Evolutionary conservation across 768 basidiomycete species (phyloP).

Genomic region (Trametes maxima): DNA sequence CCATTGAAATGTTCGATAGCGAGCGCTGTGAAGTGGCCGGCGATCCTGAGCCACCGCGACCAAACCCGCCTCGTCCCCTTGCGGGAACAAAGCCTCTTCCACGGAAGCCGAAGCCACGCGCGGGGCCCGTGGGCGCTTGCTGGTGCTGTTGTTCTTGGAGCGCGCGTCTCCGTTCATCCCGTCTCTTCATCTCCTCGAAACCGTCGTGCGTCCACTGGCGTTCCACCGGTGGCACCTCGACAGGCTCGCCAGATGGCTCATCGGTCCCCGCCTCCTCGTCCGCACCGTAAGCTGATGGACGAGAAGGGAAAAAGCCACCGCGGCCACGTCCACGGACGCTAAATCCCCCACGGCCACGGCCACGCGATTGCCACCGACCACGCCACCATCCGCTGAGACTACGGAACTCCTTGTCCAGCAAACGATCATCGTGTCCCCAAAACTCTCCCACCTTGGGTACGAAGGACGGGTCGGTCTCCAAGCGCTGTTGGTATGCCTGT

Average conservation of each 20-base stretch:
- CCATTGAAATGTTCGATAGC: constrained; percentile 29
- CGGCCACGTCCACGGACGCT: constrained; percentile 59
- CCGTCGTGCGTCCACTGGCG: constrained; percentile 84
- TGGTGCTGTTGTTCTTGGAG: constrained; percentile 39
- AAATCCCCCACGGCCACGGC: constrained; percentile 57
- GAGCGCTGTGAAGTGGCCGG: constrained; percentile 30
- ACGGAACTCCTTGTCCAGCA: constrained; percentile 79
- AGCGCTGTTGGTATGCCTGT: constrained; percentile 82
- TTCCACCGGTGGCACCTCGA: constrained; percentile 59
- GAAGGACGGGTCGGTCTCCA: constrained; percentile 85
- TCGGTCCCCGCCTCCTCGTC: constrained; percentile 23
- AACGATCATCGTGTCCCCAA: constrained; percentile 93
- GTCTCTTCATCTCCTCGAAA: constrained; percentile 82
- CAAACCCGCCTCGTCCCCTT: constrained; percentile 45
- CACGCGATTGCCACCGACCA: constrained; percentile 72
- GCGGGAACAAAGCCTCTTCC: constrained; percentile 48
- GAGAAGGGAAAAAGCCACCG: constrained; percentile 36
- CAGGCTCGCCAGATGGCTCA: constrained; percentile 27
- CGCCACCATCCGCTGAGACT: constrained; percentile 89
- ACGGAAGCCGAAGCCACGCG: constrained; percentile 42
- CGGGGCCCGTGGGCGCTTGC: constrained; percentile 31
- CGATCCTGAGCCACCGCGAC: constrained; percentile 30
- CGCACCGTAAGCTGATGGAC: constrained; percentile 12
- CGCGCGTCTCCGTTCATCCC: constrained; percentile 57
- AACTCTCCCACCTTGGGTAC: constrained; percentile 91